A percentile compares a stretch with the other conserved stretches of the same genome.
Evolutionary conservation across 2,329 filamentous ascomycete genomes (phyloP).

Genomic region (Penicillium sp.): DNA sequence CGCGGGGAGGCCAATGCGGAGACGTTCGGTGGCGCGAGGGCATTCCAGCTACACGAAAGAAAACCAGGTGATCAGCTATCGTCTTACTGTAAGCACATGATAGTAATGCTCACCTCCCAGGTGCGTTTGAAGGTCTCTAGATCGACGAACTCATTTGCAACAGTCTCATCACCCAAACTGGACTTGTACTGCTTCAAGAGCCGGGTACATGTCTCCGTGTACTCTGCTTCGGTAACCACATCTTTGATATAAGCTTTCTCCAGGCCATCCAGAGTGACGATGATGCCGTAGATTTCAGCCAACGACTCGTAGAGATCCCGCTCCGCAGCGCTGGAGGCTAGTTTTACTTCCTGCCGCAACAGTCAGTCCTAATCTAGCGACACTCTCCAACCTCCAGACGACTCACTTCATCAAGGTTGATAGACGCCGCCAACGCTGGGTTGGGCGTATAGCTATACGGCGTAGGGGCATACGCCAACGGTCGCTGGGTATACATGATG

Average conservation of each 20-base stretch:
- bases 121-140: slow-evolving; percentile 82
- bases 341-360: slow-evolving; percentile 69
- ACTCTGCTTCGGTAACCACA: slow-evolving; percentile 80
- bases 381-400: too few relatives aligned
- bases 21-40: slow-evolving; percentile 81
- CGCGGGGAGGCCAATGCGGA: slow-evolving; percentile 84
- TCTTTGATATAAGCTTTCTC: slow-evolving; percentile 96
- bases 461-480: slow-evolving; percentile 74
- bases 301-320: slow-evolving; percentile 91
- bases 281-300: slow-evolving; percentile 94
- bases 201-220: slow-evolving; percentile 90
- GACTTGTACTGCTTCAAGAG: slow-evolving; percentile 95
- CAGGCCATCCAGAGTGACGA: slow-evolving; percentile 85
- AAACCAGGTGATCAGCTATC: too few relatives aligned
- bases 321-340: slow-evolving; percentile 76
- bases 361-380: too few relatives aligned
- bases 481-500: slow-evolving; percentile 45
- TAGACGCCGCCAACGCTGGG: slow-evolving; percentile 72
- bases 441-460: slow-evolving; percentile 88
- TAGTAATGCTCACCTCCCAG: slow-evolving; percentile 65
- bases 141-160: slow-evolving; percentile 74
- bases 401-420: slow-evolving; percentile 90
- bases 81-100: too few relatives aligned
- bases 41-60: slow-evolving; percentile 76
- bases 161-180: slow-evolving; percentile 82